phyloP scores from a whole-genome alignment of 2,329 filamentous ascomycete species.

The Aspergillus neoniger region DNA sequence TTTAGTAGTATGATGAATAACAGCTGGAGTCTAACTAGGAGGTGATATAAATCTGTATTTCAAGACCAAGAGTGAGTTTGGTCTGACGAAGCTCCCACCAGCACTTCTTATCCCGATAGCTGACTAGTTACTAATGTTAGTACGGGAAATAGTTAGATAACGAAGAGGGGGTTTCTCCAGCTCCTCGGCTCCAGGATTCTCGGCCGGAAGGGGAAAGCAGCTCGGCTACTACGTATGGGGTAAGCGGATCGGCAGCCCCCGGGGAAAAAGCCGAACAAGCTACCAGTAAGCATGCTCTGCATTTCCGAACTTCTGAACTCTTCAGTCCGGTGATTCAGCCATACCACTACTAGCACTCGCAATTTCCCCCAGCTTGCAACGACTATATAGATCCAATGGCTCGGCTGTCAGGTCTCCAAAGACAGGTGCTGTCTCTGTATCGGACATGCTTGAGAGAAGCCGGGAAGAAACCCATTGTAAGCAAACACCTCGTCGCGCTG shows the following conservation, averaged over 20 bases:
- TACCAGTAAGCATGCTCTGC: not conserved
- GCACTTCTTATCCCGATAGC: no score
- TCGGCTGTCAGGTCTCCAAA: conserved; percentile 81
- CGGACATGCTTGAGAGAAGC: conserved; percentile 80
- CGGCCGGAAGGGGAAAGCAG: conserved; percentile 28
- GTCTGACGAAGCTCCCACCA: no score
- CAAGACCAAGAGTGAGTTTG: no score
- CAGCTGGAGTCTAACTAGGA: not conserved
- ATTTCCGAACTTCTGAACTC: not conserved
- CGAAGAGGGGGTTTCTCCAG: not conserved
- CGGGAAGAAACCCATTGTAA: conserved; percentile 74
- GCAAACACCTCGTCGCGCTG: conserved; percentile 20
- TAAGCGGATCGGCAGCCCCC: not conserved
- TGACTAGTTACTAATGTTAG: no score
- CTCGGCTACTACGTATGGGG: not conserved
- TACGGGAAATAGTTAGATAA: not conserved
- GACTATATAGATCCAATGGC: conserved; percentile 26
- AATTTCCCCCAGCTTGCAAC: not conserved
- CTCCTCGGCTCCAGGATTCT: conserved; percentile 19
- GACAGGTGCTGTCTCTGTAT: conserved; percentile 83
- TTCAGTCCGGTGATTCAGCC: conserved; percentile 9
- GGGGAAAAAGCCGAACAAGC: not conserved
- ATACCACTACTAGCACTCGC: not conserved
- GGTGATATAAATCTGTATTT: no score
- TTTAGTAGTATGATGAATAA: not conserved